These are phyloP conservation scores for Nakazawaea sp. DNA, from an alignment of 805 yeast genomes.

Conservation along the genomic window DNA sequence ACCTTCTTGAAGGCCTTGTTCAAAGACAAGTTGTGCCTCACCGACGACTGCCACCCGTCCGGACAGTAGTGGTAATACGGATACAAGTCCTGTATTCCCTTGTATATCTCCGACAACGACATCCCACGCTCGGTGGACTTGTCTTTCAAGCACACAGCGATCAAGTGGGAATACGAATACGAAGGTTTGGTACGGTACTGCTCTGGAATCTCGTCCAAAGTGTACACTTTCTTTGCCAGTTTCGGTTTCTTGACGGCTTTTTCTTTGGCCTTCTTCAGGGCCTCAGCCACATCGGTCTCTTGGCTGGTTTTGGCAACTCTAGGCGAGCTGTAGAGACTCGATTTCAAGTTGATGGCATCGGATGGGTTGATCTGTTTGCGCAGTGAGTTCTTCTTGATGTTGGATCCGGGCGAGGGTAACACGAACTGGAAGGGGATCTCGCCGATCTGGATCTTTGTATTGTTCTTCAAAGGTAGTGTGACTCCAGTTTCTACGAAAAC, in stretches of 20 bases:
- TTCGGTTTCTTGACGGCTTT: slow-evolving; percentile 40
- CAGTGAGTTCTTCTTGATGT: slow-evolving; percentile 21
- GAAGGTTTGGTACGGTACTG: slow-evolving; percentile 82
- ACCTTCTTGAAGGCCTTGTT: slow-evolving; percentile 81
- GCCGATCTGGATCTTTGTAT: slow-evolving; percentile 85
- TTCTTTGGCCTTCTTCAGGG: slow-evolving; percentile 11
- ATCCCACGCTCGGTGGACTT: slow-evolving; percentile 65
- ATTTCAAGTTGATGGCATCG: slow-evolving; percentile 52
- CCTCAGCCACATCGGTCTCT: not conserved
- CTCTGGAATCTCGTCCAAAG: slow-evolving; percentile 81
- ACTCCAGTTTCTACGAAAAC: slow-evolving; percentile 83
- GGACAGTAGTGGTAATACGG: slow-evolving; percentile 93
- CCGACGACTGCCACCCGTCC: slow-evolving; percentile 96
- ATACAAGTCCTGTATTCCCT: slow-evolving; percentile 77
- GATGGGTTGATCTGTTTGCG: slow-evolving; percentile 46
- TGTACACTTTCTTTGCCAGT: slow-evolving; percentile 58
- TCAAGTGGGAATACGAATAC: slow-evolving; percentile 71
- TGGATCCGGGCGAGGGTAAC: slow-evolving; percentile 59
- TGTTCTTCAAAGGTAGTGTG: slow-evolving; percentile 80
- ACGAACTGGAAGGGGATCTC: slow-evolving; percentile 86
- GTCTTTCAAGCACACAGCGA: slow-evolving; percentile 70
- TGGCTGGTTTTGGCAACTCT: slow-evolving; percentile 11
- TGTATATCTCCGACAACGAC: slow-evolving; percentile 79
- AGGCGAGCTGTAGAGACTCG: slow-evolving; percentile 33
- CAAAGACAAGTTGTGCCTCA: slow-evolving; percentile 80